A percentile compares a stretch with the other conserved stretches of the same genome.
phyloP scores from a whole-genome alignment of 257 asterid genomes.

The Solanum boliviense region DNA sequence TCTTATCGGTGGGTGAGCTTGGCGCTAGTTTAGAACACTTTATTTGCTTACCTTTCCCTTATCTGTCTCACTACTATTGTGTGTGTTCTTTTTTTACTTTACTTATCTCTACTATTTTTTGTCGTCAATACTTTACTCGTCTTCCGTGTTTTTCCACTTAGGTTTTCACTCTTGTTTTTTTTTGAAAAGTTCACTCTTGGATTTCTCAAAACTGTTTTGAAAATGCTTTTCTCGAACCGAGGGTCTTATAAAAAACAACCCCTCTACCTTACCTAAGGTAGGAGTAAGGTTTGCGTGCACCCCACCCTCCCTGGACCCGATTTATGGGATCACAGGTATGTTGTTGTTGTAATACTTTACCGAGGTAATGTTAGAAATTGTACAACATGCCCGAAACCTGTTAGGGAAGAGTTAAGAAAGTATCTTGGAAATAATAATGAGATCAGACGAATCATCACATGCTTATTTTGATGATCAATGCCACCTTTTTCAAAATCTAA shows the following conservation, averaged over 20 bases:
- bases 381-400: not conserved
- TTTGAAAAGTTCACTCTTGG: not conserved
- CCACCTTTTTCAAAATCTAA: not conserved
- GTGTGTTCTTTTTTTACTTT: not conserved
- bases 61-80: not conserved
- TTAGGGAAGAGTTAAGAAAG: not conserved
- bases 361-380: not conserved
- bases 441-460: not conserved
- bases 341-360: not conserved
- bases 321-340: not conserved
- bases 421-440: not conserved
- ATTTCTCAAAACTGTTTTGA: not conserved
- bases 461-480: not conserved
- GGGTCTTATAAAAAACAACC: not conserved
- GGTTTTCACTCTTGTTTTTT: not conserved
- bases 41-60: not conserved
- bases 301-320: not conserved
- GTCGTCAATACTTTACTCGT: not conserved
- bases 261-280: not conserved
- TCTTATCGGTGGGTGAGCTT: not conserved
- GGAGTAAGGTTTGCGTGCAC: not conserved
- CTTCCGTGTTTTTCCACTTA: not conserved
- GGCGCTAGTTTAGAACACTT: not conserved
- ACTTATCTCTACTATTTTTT: not conserved
- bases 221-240: not conserved